Evolutionary conservation across 345 rosid genomes (phyloP), one percentile per base, ranked within the genome.

Genomic region (Carallia pectinifolia): DNA sequence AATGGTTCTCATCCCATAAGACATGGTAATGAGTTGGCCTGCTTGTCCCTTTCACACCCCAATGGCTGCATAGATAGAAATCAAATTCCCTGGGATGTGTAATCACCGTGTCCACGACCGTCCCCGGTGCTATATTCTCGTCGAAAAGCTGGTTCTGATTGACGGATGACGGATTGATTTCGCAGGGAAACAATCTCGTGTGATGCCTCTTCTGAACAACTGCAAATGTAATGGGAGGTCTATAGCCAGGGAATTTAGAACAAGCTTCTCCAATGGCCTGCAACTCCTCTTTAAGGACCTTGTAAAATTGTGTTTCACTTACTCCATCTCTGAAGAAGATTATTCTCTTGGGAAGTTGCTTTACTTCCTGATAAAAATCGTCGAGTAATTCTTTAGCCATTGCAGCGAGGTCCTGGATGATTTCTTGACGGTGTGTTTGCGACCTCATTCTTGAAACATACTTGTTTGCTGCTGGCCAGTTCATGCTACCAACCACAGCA

Each of bases 401-500:
- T 72, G 83, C 82, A 44, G 81, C 87, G 65, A 94, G 94, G 67
- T 94, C 96, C 76, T 86, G 84, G 69, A 94, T 94, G 65, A 94
- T 91, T 72, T 94, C 98, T 75, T 94, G 90, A 53, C 97, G 72
- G 73, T 93, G 97, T n/a, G 92, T 90, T 71, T 95, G 97, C n/a
- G 99, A 95, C 77, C 93, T 76, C 97, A 95, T 95, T 65, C 97
- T 80, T 0, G 97, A 95, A 0, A 81, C 86, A 36, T 95, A 95
- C 73, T 85, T 84, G 91, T 95, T 95, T 55, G 97, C 96, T 18
- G 92, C 89, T 1, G 99, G 97, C 99, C 99, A 95, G 85, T 91
- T 95, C 86, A 95, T 85, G 89, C 97, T 95, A n/a, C 97, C 99
- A 37, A 95, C 99, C 34, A 92, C 97, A 55, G 99, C 99, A 4